Evolutionary conservation across 768 basidiomycete genomes (phyloP).

Genomic region (Amanita polypyramis): DNA sequence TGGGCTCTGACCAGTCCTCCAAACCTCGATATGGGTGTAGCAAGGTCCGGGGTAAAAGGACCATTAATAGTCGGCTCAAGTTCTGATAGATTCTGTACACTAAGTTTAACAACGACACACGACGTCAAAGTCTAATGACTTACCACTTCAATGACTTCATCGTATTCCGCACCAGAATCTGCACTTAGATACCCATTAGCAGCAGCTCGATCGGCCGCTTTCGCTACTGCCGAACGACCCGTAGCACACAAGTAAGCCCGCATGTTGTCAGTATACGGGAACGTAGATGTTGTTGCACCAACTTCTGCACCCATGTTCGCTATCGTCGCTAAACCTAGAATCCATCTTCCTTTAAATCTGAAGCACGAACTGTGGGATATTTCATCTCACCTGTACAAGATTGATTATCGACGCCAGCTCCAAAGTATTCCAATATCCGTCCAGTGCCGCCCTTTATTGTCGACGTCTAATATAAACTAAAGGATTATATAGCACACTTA

Average conservation of each 20-base stretch:
- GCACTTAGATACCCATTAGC: slow-evolving; percentile 66
- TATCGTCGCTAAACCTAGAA: slow-evolving; percentile 78
- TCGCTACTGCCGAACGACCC: slow-evolving; percentile 75
- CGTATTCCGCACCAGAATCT: slow-evolving; percentile 86
- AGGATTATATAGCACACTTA: slow-evolving; percentile 25
- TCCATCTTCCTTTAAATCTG: neutral
- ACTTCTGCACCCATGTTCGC: slow-evolving; percentile 99
- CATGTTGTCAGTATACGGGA: slow-evolving; percentile 93
- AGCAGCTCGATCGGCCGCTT: slow-evolving; percentile 79
- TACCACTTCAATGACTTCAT: slow-evolving; percentile 90
- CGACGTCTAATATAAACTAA: neutral
- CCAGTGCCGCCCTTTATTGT: slow-evolving; percentile 84
- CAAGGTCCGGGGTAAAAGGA: slow-evolving; percentile 94
- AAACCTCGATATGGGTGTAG: slow-evolving; percentile 89
- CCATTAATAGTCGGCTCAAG: slow-evolving; percentile 93
- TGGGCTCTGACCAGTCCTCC: slow-evolving; percentile 68
- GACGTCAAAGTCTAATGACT: slow-evolving; percentile 16
- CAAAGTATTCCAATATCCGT: slow-evolving; percentile 93
- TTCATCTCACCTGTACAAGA: slow-evolving; percentile 74
- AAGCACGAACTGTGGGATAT: neutral
- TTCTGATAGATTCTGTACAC: slow-evolving; percentile 66
- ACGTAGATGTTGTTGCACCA: slow-evolving; percentile 98
- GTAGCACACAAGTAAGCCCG: slow-evolving; percentile 84
- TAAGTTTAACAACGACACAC: slow-evolving; percentile 3
- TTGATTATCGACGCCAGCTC: slow-evolving; percentile 78